A percentile compares a stretch with the other conserved stretches of the same genome.
Evolutionary conservation across 129 eudicot genomes (phyloP).

Genomic region (Apium graveolens): DNA sequence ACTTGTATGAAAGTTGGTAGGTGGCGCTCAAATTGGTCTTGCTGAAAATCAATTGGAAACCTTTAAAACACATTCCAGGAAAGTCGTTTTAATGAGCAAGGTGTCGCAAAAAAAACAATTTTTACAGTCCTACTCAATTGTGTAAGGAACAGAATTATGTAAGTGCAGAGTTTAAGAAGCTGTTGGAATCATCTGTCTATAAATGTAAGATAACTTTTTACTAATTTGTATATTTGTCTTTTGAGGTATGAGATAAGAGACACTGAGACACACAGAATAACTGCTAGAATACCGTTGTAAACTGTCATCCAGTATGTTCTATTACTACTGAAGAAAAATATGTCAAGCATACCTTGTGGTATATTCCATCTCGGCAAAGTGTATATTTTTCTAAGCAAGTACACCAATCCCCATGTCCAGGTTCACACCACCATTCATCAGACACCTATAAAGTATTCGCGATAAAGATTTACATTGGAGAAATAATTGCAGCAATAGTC

Average conservation of each 20-base stretch:
- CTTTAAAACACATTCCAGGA: neutral
- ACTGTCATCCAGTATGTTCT: no score
- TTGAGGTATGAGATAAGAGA: no score
- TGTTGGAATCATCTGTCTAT: neutral
- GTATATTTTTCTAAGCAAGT: slow-evolving; percentile 94
- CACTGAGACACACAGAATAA: no score
- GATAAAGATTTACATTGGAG: neutral
- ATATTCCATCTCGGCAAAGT: slow-evolving; percentile 87
- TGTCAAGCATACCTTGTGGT: slow-evolving; percentile 67
- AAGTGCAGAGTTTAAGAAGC: neutral
- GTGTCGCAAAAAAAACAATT: neutral
- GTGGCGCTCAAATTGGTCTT: slow-evolving; percentile 84
- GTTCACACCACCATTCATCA: slow-evolving; percentile 93
- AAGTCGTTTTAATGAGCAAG: neutral
- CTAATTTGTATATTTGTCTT: neutral
- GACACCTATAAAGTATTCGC: slow-evolving; percentile 47
- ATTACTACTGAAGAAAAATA: neutral
- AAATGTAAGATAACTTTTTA: neutral
- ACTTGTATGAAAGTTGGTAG: slow-evolving; percentile 90
- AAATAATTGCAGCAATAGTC: neutral
- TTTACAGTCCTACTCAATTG: neutral
- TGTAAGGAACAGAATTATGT: neutral
- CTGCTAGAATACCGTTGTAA: no score
- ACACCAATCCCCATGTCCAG: slow-evolving; percentile 98
- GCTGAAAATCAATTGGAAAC: slow-evolving; percentile 36